Percentiles rank a stretch among this genome's conserved stretches.
These are phyloP conservation scores for Nitzschia palea DNA, from an alignment of 108 stramenopile genomes.

Conservation along the genomic window DNA sequence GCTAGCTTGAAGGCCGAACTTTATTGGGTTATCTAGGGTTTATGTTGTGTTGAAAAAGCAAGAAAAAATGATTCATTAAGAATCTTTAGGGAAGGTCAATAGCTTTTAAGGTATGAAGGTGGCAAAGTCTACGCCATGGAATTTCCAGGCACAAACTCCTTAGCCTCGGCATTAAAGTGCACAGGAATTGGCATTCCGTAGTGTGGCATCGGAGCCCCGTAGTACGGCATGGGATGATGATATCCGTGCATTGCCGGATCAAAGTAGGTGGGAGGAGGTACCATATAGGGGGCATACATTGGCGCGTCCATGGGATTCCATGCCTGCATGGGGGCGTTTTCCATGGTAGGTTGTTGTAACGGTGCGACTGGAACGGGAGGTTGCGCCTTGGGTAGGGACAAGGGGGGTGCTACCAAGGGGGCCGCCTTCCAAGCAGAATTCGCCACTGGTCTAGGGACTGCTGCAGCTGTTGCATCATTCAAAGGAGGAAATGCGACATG, in stretches of 20 bases:
- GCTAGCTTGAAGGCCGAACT: no score
- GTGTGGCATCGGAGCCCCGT: conserved; percentile 5
- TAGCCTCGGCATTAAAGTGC: conserved; percentile 36
- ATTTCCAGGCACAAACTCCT: conserved; percentile 35
- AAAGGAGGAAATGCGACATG: conserved; percentile 31
- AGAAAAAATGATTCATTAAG: no score
- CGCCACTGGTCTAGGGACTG: conserved; percentile 5
- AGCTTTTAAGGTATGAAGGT: background rate
- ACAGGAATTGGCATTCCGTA: background rate
- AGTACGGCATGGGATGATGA: conserved; percentile 3
- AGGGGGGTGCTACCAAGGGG: background rate
- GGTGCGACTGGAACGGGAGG: background rate
- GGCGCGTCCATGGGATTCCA: conserved; percentile 14
- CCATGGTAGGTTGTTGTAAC: background rate
- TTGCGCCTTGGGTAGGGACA: background rate
- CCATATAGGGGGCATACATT: conserved; percentile 3
- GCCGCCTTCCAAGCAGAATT: conserved; percentile 33
- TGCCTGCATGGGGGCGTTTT: background rate
- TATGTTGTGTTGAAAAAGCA: no score
- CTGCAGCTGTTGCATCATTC: conserved; percentile 2
- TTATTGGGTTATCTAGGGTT: no score
- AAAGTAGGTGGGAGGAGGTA: conserved; percentile 8
- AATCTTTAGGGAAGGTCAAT: no score
- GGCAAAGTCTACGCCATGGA: background rate
- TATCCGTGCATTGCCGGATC: background rate